Percentiles rank a stretch among this genome's conserved stretches.
Evolutionary conservation across 495 filamentous ascomycete species (phyloP).

Genomic region (Penicillium silybi): DNA sequence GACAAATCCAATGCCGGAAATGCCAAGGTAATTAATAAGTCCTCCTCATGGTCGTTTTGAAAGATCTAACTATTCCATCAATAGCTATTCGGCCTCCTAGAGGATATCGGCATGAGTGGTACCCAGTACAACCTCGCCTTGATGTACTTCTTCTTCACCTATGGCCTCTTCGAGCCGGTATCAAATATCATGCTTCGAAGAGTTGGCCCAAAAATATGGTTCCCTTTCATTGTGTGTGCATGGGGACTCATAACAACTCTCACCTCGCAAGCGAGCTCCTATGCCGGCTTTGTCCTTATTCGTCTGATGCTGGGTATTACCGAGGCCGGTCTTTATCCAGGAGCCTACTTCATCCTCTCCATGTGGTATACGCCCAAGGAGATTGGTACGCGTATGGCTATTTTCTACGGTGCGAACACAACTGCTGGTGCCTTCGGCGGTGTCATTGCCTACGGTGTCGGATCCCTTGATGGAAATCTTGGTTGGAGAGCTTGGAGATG

Average conservation of each 20-base stretch:
- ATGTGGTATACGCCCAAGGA: constrained; percentile 64
- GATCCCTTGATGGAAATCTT: constrained; percentile 52
- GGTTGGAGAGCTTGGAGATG: constrained; percentile 57
- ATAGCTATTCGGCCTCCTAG: constrained; percentile 5
- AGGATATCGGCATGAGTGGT: constrained; percentile 3
- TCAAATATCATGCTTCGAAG: constrained; percentile 12
- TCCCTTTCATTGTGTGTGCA: constrained; percentile 54
- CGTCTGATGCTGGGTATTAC: constrained; percentile 59
- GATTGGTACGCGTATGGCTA: constrained; percentile 54
- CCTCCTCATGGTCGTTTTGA: too few relatives aligned
- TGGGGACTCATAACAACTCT: constrained; percentile 56
- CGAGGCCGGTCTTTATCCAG: constrained; percentile 53
- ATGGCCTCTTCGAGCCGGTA: not conserved
- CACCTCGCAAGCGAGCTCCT: constrained; percentile 15
- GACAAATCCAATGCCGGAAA: constrained; percentile 7
- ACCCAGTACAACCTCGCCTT: constrained; percentile 3
- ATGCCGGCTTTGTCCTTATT: constrained; percentile 41
- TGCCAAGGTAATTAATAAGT: not conserved
- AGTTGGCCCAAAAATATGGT: constrained; percentile 46
- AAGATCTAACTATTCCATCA: too few relatives aligned
- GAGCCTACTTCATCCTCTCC: constrained; percentile 60
- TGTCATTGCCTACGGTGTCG: constrained; percentile 56
- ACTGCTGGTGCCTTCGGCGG: constrained; percentile 59
- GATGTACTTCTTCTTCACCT: constrained; percentile 8
- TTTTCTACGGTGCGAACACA: constrained; percentile 59